Conservation (phyloP, 1,284 basidiomycete genomes). For the Ceratobasidium sp. region DNA sequence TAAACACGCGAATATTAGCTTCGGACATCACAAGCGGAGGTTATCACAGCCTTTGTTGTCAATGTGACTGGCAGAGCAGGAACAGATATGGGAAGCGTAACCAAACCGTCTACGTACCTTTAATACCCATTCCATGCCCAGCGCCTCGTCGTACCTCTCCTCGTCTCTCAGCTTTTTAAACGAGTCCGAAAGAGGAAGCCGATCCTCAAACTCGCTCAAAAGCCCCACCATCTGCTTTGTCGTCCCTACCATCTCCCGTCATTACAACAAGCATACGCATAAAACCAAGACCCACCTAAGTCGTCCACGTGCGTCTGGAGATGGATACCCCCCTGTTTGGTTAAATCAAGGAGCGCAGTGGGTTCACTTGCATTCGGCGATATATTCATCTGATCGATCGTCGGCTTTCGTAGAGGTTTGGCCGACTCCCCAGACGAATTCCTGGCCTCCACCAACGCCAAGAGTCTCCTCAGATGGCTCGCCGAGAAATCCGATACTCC, state of each 20-base stretch:
- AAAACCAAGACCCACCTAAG: conserved; percentile 27
- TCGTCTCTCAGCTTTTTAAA: conserved; percentile 33
- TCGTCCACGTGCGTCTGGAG: conserved; percentile 42
- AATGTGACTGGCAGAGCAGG: neutral
- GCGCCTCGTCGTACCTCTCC: conserved; percentile 38
- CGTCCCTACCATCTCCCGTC: conserved; percentile 18
- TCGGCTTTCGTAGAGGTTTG: conserved; percentile 29
- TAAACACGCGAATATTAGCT: neutral
- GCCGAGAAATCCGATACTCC: conserved; percentile 44
- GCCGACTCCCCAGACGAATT: neutral
- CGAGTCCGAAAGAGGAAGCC: conserved; percentile 40
- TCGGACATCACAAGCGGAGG: neutral
- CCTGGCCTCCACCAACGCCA: conserved; percentile 27
- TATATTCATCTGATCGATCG: conserved; percentile 42
- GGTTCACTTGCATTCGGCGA: conserved; percentile 38
- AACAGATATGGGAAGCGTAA: neutral
- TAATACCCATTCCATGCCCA: conserved; percentile 41
- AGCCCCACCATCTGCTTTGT: conserved; percentile 38
- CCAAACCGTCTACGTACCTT: conserved; percentile 31
- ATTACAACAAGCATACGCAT: neutral
- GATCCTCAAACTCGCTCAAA: conserved; percentile 41
- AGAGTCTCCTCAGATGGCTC: conserved; percentile 34
- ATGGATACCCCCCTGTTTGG: conserved; percentile 37
- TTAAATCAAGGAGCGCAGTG: conserved; percentile 26
- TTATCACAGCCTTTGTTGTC: neutral